Evolutionary conservation across 257 asterid genomes (phyloP), one percentile per base, ranked within the genome.

Genomic region (Echites panduratus): DNA sequence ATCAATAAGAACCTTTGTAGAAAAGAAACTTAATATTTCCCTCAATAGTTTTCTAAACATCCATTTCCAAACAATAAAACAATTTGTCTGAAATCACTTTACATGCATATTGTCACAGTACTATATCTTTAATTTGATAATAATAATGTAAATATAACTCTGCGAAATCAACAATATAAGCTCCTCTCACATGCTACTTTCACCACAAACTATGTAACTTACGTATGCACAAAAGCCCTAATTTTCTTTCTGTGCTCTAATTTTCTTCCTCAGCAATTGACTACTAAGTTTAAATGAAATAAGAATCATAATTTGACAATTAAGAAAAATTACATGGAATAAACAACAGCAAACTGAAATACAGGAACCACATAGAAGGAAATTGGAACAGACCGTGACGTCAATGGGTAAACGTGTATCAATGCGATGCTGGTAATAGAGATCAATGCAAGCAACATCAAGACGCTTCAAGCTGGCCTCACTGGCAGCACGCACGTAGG

Each of bases 391-490:
- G 52, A 86, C 88, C 70, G 88, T 86, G 70, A 83, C 70, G 84
- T 86, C 88, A 38, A 84, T 80, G 3, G n/a, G n/a, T n/a, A n/a
- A n/a, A n/a, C n/a, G n/a, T n/a, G n/a, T n/a, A n/a, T n/a, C n/a
- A n/a, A n/a, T 74, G 0, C 88, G 82, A 43, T 78, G 85, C 9
- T 73, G 84, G 35, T 78, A 86, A 76, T 84, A 84, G n/a, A 84
- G 83, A 71, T 86, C 88, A 32, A 84, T 82, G 73, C 80, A 84
- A 48, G 82, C 72, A 53, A 76, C 43, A n/a, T 53, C 78, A 27
- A 85, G 87, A 17, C 89, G 70, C 76, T 79, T 83, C 83, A 85
- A 72, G 63, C 89, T 83, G 47, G 58, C 85, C 73, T 85, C 87
- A 4, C 85, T 79, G 1, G 84, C 74, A 35, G 77, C 79, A 32